Evolutionary conservation across 345 rosid species (phyloP), one percentile per base, ranked within the genome.

Genomic region (Passiflora organensis): DNA sequence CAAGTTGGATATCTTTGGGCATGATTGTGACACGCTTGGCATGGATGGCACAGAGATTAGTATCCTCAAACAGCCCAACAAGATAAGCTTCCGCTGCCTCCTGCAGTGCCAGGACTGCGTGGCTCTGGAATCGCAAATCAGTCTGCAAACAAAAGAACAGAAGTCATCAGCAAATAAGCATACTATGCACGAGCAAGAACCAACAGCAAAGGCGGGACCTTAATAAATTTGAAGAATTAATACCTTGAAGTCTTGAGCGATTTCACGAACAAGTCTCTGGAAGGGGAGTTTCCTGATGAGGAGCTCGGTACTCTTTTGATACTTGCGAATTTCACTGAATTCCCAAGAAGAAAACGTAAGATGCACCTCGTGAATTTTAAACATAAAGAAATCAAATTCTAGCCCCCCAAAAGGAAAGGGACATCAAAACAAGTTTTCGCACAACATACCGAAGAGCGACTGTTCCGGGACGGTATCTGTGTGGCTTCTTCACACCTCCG

Each of bases 201-300:
- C 8, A 2, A 28, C 3, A 28, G 5, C 34, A 28, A 28, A 28
- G 8, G n/a, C n/a, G n/a, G n/a, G n/a, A n/a, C n/a, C n/a, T n/a
- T n/a, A 28, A 8, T 28, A 28, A 2, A 28, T 28, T 28, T 3
- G 3, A 28, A 2, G 3, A 8, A 2, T 28, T 2, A 28, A 2
- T 28, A 28, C 34, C 69, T 64, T 64, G 46, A 64, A 56, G 20
- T 64, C 69, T 43, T 64, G 62, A 19, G 69, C 69, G 50, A 64
- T 64, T 64, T 64, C 62, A 56, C 69, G 69, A 56, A 64, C 69
- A 41, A 64, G 69, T 28, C 62, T 64, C 57, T 56, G 69, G 62
- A 63, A 63, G 10, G 68, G 68, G 25, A 63, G 60, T 28, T 55
- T 63, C 60, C 55, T 64, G 56, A 64, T 64, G 6, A 64, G 53